Base-by-base conservation (phyloP, 1,284 basidiomycete genomes). In the Cryptococcus jaspeensis region DNA sequence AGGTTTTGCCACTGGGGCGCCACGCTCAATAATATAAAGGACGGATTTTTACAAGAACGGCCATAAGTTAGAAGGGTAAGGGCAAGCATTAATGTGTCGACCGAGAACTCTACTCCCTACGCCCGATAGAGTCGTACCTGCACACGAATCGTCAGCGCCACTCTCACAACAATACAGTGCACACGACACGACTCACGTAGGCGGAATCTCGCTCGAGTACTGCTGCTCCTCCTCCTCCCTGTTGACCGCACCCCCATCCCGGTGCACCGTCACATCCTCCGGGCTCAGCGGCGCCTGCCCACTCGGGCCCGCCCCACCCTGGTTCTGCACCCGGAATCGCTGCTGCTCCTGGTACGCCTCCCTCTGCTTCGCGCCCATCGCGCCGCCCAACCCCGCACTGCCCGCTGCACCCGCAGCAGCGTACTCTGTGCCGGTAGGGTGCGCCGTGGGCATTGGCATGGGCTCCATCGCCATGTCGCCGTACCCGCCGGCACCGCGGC, bases 291-390 rank as follows among this genome's bases (percentile, higher is more conserved):
- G 56, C 28, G 48, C 36, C 5, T 39, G 42, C 8, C 62, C 58
- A 15, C 54, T 40, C 15, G 51, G 60, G 38, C 44, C 56, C 8
- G 50, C 48, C 13, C 36, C 25, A 39, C 39, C 47, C 44, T 62
- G 65, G 56, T 71, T 72, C 50, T 65, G 66, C 13, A 72, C 69
- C 37, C 62, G 64, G 61, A 69, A 69, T 20, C 69, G 54, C 55
- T 74, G 67, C 9, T 55, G 54, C 46, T 75, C 72, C 37, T 69
- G 65, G 52, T 70, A 71, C 41, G 72, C 72, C 60, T 75, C 73
- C 28, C 66, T 50, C 62, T 75, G 73, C 62, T 75, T 75, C 12
- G 67, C 60, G 1, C 62, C 56, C 72, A 72, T 70, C 25, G 57
- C 65, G 4, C 50, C 59, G 3, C 43, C 53, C 16, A 54, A 50